Evolutionary conservation across 805 yeast species (phyloP), one percentile per base, ranked within the genome.

Genomic region (Candida oleophila): DNA sequence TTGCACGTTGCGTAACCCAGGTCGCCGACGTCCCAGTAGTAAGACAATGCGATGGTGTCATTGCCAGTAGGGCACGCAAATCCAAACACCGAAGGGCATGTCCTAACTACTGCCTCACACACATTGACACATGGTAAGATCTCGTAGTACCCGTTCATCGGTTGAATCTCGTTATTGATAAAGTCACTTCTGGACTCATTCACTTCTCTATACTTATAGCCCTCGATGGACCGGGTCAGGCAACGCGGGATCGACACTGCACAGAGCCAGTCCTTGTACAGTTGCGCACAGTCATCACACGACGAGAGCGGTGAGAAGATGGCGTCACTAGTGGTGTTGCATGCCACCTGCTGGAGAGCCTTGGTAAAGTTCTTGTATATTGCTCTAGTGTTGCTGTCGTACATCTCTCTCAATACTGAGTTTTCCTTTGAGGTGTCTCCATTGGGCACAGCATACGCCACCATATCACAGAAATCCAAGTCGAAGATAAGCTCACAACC

Each of bases 231-330:
- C 12, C 61, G 52, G 39, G 85, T 82, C 1, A 88, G 74, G 56
- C 99, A 92, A 25, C 97, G 71, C 0, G 98, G 98, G 4, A 92
- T 87, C 0, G 89, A 73, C 3, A 89, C 89, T 0, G 95, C 76
- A 66, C 99, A 92, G 16, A 94, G 74, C 99, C 99, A 92, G 55
- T 83, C 75, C 55, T 80, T 82, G 62, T 92, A 92, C 1, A 91
- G 75, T 1, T 61, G 53, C 1, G 76, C 74, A 61, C 99, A 92
- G 57, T 88, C 82, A 12, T 70, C 74, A 59, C 99, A 92, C 0
- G 85, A 73, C 34, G 81, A 63, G 20, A 92, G 58, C 8, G 96
- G 89, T 1, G 97, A 88, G 63, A 77, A 92, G 4, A 81, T 57
- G 2, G 89, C 76, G 49, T 82, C 90, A 14, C 69, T 64, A 28